Base-by-base conservation (phyloP, 176 grass and related monocot species). In the Aechmea fasciata region DNA sequence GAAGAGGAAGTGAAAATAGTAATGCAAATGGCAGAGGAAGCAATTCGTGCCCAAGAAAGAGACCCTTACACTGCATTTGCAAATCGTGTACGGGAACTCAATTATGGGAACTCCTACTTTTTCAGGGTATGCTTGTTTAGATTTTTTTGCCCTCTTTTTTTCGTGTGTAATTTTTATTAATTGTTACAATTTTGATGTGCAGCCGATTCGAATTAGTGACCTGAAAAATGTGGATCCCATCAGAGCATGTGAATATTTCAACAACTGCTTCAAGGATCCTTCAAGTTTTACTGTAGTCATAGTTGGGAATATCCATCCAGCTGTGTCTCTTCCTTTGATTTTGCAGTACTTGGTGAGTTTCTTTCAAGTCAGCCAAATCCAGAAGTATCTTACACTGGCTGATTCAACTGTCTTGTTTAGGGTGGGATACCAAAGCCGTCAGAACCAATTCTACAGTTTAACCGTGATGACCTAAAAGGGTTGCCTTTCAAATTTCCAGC, bases 21-120 rank as follows among this genome's bases (percentile, higher is more conserved):
- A 69, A 93, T 99, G 94, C 94, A 99, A 90, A 99, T 99, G 94
- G 84, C 94, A 20, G 94, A 93, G 83, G 94, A 99, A 87, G 94
- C 94, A 83, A 93, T 99, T 63, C 85, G 91, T 81, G 94, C 94
- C 75, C 94, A 99, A 87, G 94, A 99, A 80, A 85, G 94, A 70
- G 94, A 99, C 79, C 94, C 94, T 52, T 99, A 84, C 82, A 99
- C 89, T 75, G 94, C 87, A 75, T 99, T 87, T 93, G 84, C 94
- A 50, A 99, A 99, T 88, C 78, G 89, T 84, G 82, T 80, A 2
- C 74, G 89, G 25, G 89, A 99, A 90, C 86, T 99, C 84, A 99
- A 99, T 73, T 93, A 99, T 14, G 94, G 94, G 15, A 99, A 99
- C 70, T 99, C 86, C 3, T 99, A 87, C 71, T 99, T 99, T 68